Conservation (phyloP, 1,284 basidiomycete genomes). For the Tilletia walkeri region DNA sequence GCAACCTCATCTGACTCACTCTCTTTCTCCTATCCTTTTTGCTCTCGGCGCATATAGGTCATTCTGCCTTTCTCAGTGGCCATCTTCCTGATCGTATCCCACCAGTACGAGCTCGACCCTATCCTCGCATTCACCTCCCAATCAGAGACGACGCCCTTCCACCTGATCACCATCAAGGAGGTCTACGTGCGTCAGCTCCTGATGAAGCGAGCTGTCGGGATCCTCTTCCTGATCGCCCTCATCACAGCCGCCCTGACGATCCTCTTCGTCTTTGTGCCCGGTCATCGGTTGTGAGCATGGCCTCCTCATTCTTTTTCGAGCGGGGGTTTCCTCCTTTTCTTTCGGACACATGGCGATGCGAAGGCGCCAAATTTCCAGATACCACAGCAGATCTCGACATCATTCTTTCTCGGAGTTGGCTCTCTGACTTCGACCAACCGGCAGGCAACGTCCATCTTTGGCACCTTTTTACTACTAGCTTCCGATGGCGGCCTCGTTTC, state of each 20-base stretch:
- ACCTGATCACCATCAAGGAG: constrained; percentile 81
- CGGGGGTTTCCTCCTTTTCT: no score
- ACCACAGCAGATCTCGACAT: no score
- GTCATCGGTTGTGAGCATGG: constrained; percentile 68
- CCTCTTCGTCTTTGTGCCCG: constrained; percentile 87
- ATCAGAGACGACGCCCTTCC: constrained; percentile 70
- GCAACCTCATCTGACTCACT: constrained; percentile 3
- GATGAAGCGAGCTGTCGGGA: constrained; percentile 80
- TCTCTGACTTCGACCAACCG: no score
- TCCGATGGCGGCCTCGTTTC: no score
- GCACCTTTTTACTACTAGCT: no score
- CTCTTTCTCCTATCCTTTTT: constrained; percentile 16
- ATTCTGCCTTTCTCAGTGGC: constrained; percentile 93
- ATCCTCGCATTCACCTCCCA: constrained; percentile 61
- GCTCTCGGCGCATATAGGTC: constrained; percentile 62
- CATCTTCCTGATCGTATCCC: constrained; percentile 81
- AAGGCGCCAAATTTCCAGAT: no score
- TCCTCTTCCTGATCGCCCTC: constrained; percentile 65
- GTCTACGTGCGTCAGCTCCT: constrained; percentile 87
- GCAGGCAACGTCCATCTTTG: no score
- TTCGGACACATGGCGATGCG: no score
- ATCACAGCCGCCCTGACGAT: constrained; percentile 75
- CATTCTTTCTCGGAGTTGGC: no score
- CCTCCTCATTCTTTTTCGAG: no score
- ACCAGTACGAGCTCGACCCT: constrained; percentile 95